phyloP scores from a whole-genome alignment of 257 asterid genomes.

The Lithospermum erythrorhizon region DNA sequence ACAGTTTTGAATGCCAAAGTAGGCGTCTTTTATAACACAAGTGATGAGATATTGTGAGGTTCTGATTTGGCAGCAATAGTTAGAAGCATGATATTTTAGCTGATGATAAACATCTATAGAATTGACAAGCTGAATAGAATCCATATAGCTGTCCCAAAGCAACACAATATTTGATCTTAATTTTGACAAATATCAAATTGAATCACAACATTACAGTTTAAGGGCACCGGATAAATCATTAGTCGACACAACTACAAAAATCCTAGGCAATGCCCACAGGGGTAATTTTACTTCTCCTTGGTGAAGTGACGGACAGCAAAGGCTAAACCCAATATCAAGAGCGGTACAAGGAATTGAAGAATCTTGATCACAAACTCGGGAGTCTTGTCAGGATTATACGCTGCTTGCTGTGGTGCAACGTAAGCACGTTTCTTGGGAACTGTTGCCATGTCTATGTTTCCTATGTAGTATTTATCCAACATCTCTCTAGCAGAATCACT shows the following conservation, averaged over 20 bases:
- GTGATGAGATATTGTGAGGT: background rate
- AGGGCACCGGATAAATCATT: background rate
- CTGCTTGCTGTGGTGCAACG: slow-evolving; percentile 27
- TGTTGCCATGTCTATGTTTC: slow-evolving; percentile 45
- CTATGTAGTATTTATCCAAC: slow-evolving; percentile 62
- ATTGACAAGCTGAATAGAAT: background rate
- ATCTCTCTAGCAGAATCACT: slow-evolving; percentile 61
- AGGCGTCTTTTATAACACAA: too few species aligned
- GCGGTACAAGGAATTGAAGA: slow-evolving; percentile 68
- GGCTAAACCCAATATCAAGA: slow-evolving; percentile 68
- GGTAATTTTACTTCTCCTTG: slow-evolving; percentile 42
- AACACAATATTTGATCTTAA: background rate
- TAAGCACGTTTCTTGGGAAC: slow-evolving; percentile 56
- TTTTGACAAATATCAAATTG: background rate
- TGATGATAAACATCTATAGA: background rate
- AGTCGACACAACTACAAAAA: slow-evolving; percentile 15
- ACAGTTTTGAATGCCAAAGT: too few species aligned
- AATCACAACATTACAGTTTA: background rate
- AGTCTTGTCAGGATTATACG: slow-evolving; percentile 42
- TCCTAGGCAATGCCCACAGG: slow-evolving; percentile 6
- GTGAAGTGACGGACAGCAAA: slow-evolving; percentile 63
- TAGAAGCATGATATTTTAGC: too few species aligned
- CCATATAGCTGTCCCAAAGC: background rate
- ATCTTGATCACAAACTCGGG: slow-evolving; percentile 54
- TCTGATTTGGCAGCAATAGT: background rate